Conservation (phyloP, 2,329 filamentous ascomycete species). For the Fusarium falciforme region DNA sequence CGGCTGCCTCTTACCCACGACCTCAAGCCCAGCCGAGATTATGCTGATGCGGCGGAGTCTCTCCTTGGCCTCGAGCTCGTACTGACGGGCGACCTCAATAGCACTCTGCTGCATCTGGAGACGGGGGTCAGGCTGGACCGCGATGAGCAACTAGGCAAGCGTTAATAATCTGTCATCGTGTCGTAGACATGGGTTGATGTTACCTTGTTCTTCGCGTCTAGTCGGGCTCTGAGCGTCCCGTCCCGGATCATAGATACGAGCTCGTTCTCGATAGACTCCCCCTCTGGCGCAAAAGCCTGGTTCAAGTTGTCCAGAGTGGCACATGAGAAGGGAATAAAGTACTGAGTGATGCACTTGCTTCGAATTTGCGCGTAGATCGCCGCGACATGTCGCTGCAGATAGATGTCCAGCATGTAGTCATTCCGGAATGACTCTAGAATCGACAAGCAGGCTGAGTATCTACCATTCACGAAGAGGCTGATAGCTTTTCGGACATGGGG, state of each 20-base stretch:
- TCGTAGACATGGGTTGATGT: conserved; percentile 12
- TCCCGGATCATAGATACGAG: conserved; percentile 81
- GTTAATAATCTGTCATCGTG: conserved; percentile 11
- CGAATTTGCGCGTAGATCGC: conserved; percentile 80
- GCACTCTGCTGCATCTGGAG: conserved; percentile 76
- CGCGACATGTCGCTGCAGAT: conserved; percentile 80
- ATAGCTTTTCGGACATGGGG: conserved; percentile 94
- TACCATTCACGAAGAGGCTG: conserved; percentile 86
- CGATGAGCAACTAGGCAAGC: conserved; percentile 72
- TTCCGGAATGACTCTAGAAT: conserved; percentile 83
- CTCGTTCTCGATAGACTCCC: conserved; percentile 76
- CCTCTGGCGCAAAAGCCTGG: conserved; percentile 75
- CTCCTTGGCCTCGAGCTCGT: conserved; percentile 80
- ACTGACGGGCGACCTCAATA: conserved; percentile 74
- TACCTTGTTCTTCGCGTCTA: conserved; percentile 85
- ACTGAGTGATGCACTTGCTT: conserved; percentile 92
- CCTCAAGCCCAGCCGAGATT: conserved; percentile 78
- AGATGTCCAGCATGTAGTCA: conserved; percentile 92
- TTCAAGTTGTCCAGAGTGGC: conserved; percentile 86
- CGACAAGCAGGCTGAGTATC: conserved; percentile 86
- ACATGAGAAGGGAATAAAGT: conserved; percentile 89
- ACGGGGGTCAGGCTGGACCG: conserved; percentile 74
- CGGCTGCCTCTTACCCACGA: conserved; percentile 51
- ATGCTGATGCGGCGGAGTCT: conserved; percentile 84
- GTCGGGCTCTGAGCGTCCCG: conserved; percentile 78